Base-by-base conservation (phyloP, 23 red algal species). In the Gracilariopsis chorda region DNA sequence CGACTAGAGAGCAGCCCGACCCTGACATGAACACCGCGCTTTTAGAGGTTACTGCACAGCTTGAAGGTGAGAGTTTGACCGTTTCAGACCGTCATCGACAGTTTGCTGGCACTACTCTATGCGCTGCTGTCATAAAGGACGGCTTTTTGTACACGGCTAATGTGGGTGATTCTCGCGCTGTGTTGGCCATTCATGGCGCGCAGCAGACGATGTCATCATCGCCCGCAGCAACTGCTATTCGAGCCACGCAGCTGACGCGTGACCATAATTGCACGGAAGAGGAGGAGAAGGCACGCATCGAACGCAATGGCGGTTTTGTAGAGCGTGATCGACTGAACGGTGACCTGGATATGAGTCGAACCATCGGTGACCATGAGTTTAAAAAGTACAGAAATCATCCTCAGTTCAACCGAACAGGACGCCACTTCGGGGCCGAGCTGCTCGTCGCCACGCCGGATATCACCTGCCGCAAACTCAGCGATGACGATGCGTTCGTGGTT, bases 301-400 rank as follows among this genome's bases (percentile, higher is more conserved):
- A 85, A 21, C 4, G 20, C 21, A 53, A 87, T 28, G 90, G 82
- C 5, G 95, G 95, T 7, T 29, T 75, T 39, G 60, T 88, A 16
- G 13, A 41, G 4, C 43, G 33, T 14, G 81, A 71, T 8, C 71
- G 95, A 20, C 86, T 98, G 29, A 85, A 94, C 21, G 95, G 95
- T 19, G 80, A 72, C 34, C 32, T 94, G 19, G 81, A 77, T 25
- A 83, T 98, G 53, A 94, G 89, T 23, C 91, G 95, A 2, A 86
- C 95, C 12, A 41, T 98, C 24, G 95, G 95, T 23, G 95, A 98
- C 35, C 43, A 46, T 63, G 87, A 71, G 11, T 59, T 98, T 25
- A 98, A 98, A 52, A 37, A 19, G 7, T 72, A 46, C 19, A 40
- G 59, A 27, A 46, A 63, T 25, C 35, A 44, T 13, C 2, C 4